Base-by-base conservation (phyloP, 768 basidiomycete genomes). In the Suillus subalutaceus region DNA sequence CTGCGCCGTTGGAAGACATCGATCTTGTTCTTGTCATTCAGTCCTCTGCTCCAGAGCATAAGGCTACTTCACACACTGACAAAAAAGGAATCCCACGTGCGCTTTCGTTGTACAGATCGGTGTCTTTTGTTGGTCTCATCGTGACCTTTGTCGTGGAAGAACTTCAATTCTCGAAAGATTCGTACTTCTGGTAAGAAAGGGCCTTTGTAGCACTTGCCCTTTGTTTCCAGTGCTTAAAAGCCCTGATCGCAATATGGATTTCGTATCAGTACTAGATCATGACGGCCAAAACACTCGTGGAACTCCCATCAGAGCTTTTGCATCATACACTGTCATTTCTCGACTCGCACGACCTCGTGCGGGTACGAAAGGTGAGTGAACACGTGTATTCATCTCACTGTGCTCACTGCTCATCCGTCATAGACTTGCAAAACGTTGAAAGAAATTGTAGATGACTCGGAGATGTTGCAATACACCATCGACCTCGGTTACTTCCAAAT, bases 401-500 rank as follows among this genome's bases (percentile, higher is more conserved):
- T 8, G 35, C 48, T 9, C 30, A 20, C 50, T 8, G 30, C 48
- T 4, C 37, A 13, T 50, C 44, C 69, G 37, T 23, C 50, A 52
- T 26, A 85, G 85, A 77, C 80, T 55, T 75, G 80, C 59, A 80
- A 79, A 74, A 71, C 75, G 57, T 74, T 85, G 56, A 71, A 72
- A 38, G 78, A 71, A 62, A 69, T 82, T 7, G 76, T 86, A 38
- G 63, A 64, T 41, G 71, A 79, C 37, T 85, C 85, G 0, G 84
- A 85, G 30, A 77, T 76, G 40, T 73, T 86, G 16, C 83, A 82
- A 69, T 86, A 84, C 70, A 79, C 72, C 26, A 79, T 86, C 53
- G 84, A 86, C 64, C 81, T 88, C 4, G 78, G 72, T 30, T 85
- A 80, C 68, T 77, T 79, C 68, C 81, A 81, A 35, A 81, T 86